These are phyloP conservation scores for Macrophomina tecta DNA, from an alignment of 2,329 filamentous ascomycete genomes.

Conservation along the genomic window DNA sequence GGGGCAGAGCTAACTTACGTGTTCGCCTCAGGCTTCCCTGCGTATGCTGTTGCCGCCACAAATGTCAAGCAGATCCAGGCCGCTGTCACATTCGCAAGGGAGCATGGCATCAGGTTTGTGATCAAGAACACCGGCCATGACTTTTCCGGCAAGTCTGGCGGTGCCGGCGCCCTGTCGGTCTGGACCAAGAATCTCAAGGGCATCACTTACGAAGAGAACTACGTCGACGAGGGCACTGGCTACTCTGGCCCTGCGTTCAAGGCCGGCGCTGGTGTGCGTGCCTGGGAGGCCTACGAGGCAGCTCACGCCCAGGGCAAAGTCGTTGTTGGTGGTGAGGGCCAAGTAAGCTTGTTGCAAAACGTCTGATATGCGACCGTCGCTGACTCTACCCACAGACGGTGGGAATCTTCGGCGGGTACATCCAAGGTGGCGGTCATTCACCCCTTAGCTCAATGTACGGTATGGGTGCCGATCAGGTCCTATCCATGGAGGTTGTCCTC, in stretches of 20 bases:
- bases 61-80: slow-evolving; percentile 36
- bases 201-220: slow-evolving; percentile 40
- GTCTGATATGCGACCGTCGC: neutral
- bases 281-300: slow-evolving; percentile 38
- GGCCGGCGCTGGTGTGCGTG: slow-evolving; percentile 42
- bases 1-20: no score
- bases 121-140: slow-evolving; percentile 48
- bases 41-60: slow-evolving; percentile 42
- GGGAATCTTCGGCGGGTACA: slow-evolving; percentile 42
- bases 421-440: slow-evolving; percentile 41
- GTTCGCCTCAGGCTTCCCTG: neutral
- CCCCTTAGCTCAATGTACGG: slow-evolving; percentile 32
- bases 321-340: slow-evolving; percentile 41
- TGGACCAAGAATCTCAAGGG: slow-evolving; percentile 47
- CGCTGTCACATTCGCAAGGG: slow-evolving; percentile 37
- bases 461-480: slow-evolving; percentile 40
- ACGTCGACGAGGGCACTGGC: slow-evolving; percentile 35
- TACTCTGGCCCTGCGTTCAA: slow-evolving; percentile 39
- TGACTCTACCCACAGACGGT: slow-evolving; percentile 36
- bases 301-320: slow-evolving; percentile 33
- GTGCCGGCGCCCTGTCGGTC: slow-evolving; percentile 42
- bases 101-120: slow-evolving; percentile 41
- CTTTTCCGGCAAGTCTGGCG: slow-evolving; percentile 44
- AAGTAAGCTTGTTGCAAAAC: neutral
- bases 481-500: slow-evolving; percentile 42